Conservation (phyloP, 805 yeast genomes). For the Isabelozyma gotoi region DNA sequence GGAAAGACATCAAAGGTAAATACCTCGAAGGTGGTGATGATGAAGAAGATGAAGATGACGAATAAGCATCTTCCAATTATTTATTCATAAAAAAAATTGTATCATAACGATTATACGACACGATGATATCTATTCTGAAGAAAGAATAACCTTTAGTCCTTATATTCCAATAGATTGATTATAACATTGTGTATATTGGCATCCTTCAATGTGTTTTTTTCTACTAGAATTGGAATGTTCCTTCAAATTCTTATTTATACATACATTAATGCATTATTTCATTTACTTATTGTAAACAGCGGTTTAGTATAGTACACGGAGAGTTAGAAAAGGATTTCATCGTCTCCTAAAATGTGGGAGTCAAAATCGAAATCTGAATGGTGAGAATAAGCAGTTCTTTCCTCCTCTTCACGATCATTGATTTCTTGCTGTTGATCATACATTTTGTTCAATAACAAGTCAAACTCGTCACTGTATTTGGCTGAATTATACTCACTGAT, state of each 20-base stretch:
- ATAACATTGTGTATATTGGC: background rate
- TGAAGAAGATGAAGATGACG: slow-evolving; percentile 45
- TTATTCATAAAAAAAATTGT: background rate
- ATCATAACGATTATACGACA: background rate
- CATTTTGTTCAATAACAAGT: slow-evolving; percentile 11
- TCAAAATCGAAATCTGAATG: background rate
- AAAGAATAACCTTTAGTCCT: no score
- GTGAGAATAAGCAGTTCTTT: background rate
- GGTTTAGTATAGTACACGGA: background rate
- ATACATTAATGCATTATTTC: background rate
- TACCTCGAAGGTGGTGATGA: slow-evolving; percentile 56
- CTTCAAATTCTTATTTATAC: background rate
- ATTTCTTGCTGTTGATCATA: slow-evolving; percentile 2
- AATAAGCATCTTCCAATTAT: background rate
- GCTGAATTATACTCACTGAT: slow-evolving; percentile 26
- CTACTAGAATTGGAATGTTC: background rate
- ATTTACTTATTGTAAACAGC: background rate
- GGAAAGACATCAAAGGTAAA: slow-evolving; percentile 73
- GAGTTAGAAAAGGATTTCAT: background rate
- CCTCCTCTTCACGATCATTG: background rate
- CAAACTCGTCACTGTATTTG: slow-evolving; percentile 21
- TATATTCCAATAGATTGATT: background rate
- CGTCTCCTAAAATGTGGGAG: slow-evolving; percentile 1
- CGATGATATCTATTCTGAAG: no score
- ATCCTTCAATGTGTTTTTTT: background rate